Evolutionary conservation across 495 filamentous ascomycete genomes (phyloP).

Genomic region (Lineolata rhizophorae): DNA sequence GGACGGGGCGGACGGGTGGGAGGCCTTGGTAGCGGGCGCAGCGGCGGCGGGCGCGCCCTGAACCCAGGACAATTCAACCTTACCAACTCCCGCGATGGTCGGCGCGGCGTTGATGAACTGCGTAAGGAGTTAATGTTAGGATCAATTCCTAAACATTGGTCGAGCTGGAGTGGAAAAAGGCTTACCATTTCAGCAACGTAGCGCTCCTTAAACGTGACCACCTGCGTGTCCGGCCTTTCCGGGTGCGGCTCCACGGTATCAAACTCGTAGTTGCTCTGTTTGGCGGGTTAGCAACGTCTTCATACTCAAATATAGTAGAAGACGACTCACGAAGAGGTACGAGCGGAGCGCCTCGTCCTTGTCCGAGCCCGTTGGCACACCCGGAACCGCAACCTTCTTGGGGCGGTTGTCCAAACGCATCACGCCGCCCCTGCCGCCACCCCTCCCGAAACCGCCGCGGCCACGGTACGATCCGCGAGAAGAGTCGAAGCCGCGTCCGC

Average conservation of each 20-base stretch:
- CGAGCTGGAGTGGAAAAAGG: background rate
- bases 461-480: conserved; percentile 28
- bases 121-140: conserved; percentile 1
- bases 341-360: conserved; percentile 71
- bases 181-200: conserved; percentile 55
- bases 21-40: too few species aligned
- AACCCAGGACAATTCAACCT: conserved; percentile 58
- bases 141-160: too few species aligned
- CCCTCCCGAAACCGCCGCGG: conserved; percentile 30
- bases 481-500: conserved; percentile 5
- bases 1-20: too few species aligned
- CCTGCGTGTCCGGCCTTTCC: conserved; percentile 28
- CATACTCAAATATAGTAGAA: too few species aligned
- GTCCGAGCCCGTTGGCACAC: conserved; percentile 41
- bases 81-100: conserved; percentile 52
- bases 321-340: conserved; percentile 55
- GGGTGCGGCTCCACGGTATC: conserved; percentile 50
- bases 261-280: conserved; percentile 63
- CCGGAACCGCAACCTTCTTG: conserved; percentile 49
- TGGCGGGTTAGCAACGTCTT: too few species aligned
- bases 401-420: conserved; percentile 78
- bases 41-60: too few species aligned
- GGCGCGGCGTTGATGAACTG: conserved; percentile 42
- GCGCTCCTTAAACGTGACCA: conserved; percentile 74
- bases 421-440: too few species aligned